These are phyloP conservation scores for Kodamaea fukazawae DNA, from an alignment of 805 yeast species.

Conservation along the genomic window DNA sequence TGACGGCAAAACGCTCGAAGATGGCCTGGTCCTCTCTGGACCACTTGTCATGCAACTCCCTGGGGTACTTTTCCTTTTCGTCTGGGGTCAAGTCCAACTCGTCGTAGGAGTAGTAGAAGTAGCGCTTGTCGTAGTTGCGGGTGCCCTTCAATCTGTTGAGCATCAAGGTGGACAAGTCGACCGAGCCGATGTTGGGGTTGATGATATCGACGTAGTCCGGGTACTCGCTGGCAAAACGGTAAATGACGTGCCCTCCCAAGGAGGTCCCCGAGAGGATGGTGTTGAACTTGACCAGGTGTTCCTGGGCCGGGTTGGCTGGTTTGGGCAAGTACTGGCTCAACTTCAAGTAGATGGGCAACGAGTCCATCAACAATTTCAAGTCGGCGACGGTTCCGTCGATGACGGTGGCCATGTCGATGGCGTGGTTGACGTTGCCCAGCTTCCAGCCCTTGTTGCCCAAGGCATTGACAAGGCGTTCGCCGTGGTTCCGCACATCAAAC, in stretches of 20 bases:
- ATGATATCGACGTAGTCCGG: conserved; percentile 38
- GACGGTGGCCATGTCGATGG: conserved; percentile 45
- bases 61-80: conserved; percentile 25
- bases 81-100: conserved; percentile 32
- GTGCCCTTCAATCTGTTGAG: conserved; percentile 35
- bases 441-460: conserved; percentile 44
- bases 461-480: conserved; percentile 40
- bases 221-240: conserved; percentile 40
- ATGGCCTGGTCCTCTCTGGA: conserved; percentile 27
- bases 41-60: conserved; percentile 30
- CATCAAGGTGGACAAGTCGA: conserved; percentile 45
- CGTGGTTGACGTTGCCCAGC: conserved; percentile 49
- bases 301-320: conserved; percentile 14
- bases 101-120: conserved; percentile 31
- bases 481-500: conserved; percentile 58
- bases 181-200: conserved; percentile 52
- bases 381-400: conserved; percentile 50
- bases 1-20: conserved; percentile 33
- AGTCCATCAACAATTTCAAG: conserved; percentile 41
- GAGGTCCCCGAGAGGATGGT: conserved; percentile 51
- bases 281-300: conserved; percentile 23
- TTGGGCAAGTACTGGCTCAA: conserved; percentile 25
- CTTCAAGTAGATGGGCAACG: conserved; percentile 40
- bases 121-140: conserved; percentile 24
- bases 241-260: conserved; percentile 57